Conservation (phyloP, 1,284 basidiomycete genomes). For the Hymenochaete sp. region DNA sequence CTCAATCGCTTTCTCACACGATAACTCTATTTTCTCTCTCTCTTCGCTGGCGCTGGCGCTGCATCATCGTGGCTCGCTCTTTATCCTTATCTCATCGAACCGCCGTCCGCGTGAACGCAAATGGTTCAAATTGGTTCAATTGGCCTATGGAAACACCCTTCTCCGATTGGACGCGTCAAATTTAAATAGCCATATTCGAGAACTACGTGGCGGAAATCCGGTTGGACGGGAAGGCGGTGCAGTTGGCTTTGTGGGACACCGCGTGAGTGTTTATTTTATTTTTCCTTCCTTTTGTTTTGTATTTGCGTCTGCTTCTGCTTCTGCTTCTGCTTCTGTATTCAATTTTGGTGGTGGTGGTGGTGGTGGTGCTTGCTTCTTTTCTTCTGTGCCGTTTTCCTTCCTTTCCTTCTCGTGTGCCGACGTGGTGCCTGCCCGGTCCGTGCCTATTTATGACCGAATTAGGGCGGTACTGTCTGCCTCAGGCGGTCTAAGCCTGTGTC, state of each 20-base stretch:
- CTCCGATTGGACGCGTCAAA: no score
- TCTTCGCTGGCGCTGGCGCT: background rate
- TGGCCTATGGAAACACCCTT: no score
- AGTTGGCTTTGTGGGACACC: slow-evolving; percentile 95
- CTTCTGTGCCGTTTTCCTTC: slow-evolving; percentile 5
- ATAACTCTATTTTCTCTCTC: no score
- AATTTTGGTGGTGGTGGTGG: no score
- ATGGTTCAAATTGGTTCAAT: no score
- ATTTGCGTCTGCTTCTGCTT: slow-evolving; percentile 1
- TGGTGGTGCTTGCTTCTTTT: background rate
- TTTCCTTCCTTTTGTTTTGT: slow-evolving; percentile 17
- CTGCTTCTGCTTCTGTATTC: background rate
- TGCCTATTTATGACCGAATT: no score
- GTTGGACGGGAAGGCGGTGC: slow-evolving; percentile 93
- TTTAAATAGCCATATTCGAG: slow-evolving; percentile 84
- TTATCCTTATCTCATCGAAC: slow-evolving; percentile 8
- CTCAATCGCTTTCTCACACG: no score
- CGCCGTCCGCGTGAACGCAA: no score
- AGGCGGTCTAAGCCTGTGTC: no score
- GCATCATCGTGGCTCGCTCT: background rate
- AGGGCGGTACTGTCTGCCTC: no score
- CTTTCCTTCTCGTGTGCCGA: background rate
- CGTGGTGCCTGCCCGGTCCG: no score
- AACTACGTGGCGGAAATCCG: slow-evolving; percentile 98
- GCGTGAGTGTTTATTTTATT: slow-evolving; percentile 55